Evolutionary conservation across 805 yeast species (phyloP).

Genomic region (Saccharomyces paradoxus): DNA sequence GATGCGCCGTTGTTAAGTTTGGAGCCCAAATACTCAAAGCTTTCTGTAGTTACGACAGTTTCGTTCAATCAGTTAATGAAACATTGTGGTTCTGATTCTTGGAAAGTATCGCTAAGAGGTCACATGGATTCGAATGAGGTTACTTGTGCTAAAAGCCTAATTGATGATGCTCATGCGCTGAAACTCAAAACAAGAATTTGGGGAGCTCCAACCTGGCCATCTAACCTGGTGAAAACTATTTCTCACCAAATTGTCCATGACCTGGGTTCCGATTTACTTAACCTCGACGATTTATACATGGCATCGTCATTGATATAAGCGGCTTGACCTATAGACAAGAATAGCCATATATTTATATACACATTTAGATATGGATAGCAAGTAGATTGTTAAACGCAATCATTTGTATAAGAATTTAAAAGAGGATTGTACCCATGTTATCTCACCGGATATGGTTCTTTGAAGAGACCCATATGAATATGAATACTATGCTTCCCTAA

Average conservation of each 20-base stretch:
- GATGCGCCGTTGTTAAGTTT: slow-evolving; percentile 40
- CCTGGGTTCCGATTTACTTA: slow-evolving; percentile 49
- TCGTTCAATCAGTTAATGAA: slow-evolving; percentile 29
- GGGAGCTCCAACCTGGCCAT: slow-evolving; percentile 70
- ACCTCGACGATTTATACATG: slow-evolving; percentile 49
- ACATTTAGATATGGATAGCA: background rate
- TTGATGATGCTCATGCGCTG: slow-evolving; percentile 38
- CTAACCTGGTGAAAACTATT: slow-evolving; percentile 34
- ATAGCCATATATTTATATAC: background rate
- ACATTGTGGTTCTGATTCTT: slow-evolving; percentile 10
- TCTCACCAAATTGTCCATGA: slow-evolving; percentile 40
- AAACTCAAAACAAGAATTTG: slow-evolving; percentile 56
- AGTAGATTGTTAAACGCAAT: background rate
- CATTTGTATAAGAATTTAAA: background rate
- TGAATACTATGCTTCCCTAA: too few relatives aligned
- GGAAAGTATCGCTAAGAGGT: slow-evolving; percentile 5
- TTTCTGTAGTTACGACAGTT: slow-evolving; percentile 35
- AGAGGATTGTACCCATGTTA: background rate
- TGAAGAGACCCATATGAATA: background rate
- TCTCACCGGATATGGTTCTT: background rate
- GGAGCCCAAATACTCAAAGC: slow-evolving; percentile 12
- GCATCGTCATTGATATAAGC: slow-evolving; percentile 25
- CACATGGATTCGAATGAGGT: slow-evolving; percentile 9
- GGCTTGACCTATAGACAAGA: background rate
- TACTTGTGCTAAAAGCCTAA: slow-evolving; percentile 21